These are phyloP conservation scores for Lodderomyces elongisporus DNA, from an alignment of 1,139 yeast species.

Conservation along the genomic window DNA sequence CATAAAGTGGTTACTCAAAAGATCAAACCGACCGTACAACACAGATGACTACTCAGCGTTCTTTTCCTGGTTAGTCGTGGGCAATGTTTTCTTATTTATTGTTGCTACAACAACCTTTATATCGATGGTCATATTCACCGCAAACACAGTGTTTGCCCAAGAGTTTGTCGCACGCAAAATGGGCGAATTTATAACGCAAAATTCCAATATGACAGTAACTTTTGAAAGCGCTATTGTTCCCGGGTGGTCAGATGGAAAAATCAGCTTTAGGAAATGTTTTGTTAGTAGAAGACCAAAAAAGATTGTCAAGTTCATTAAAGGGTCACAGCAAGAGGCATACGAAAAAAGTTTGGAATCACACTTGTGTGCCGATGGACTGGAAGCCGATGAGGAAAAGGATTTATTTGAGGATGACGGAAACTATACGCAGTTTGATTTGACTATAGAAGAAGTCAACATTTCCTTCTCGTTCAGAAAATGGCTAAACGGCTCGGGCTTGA, in stretches of 20 bases:
- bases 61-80: constrained; percentile 85
- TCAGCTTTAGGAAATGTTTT: constrained; percentile 77
- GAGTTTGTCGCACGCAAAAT: constrained; percentile 77
- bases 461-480: constrained; percentile 79
- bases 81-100: constrained; percentile 72
- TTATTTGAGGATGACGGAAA: constrained; percentile 71
- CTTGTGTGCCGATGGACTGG: background rate
- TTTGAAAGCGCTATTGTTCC: constrained; percentile 95
- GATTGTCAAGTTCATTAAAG: constrained; percentile 52
- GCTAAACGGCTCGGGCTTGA: constrained; percentile 84
- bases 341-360: constrained; percentile 33
- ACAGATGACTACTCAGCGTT: constrained; percentile 87
- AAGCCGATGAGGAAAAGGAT: constrained; percentile 18
- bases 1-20: constrained; percentile 63
- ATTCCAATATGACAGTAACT: constrained; percentile 79
- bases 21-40: constrained; percentile 61
- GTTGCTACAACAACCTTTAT: constrained; percentile 88
- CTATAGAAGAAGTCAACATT: constrained; percentile 79
- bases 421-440: constrained; percentile 89
- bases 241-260: constrained; percentile 86
- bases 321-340: constrained; percentile 68
- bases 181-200: constrained; percentile 79
- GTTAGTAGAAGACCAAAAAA: constrained; percentile 77
- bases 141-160: constrained; percentile 86
- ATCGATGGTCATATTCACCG: constrained; percentile 68